phyloP scores from a whole-genome alignment of 306 rosid genomes.

The Pyrus communis region DNA sequence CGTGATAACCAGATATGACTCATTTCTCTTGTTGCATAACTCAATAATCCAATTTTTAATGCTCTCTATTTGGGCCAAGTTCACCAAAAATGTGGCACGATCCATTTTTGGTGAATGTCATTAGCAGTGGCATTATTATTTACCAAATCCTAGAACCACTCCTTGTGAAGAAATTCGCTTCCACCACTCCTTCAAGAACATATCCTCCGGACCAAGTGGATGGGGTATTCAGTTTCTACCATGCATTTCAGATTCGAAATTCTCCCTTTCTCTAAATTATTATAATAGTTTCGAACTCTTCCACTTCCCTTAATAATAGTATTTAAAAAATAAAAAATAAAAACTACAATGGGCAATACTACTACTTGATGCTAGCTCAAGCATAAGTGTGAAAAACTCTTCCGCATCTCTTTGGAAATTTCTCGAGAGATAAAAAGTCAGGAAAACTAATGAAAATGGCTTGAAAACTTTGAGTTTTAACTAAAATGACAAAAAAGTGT shows the following conservation, averaged over 20 bases:
- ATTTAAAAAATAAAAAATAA: no score
- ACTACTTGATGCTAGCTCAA: constrained; percentile 8
- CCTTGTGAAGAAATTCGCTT: not conserved
- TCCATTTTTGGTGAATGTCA: not conserved
- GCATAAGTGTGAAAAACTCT: constrained; percentile 24
- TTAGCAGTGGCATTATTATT: not conserved
- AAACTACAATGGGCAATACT: not conserved
- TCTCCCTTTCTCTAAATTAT: no score
- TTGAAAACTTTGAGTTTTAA: no score
- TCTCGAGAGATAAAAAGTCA: constrained; percentile 12
- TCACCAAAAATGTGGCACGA: constrained; percentile 12
- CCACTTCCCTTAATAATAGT: no score
- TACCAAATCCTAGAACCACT: not conserved
- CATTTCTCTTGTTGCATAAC: constrained; percentile 14
- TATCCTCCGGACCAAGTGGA: constrained; percentile 12
- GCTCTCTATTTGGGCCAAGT: constrained; percentile 21
- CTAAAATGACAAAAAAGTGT: no score
- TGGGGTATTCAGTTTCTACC: no score
- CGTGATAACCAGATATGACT: constrained; percentile 22
- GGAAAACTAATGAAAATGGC: no score
- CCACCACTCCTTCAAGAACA: constrained; percentile 39
- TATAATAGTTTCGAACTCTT: no score
- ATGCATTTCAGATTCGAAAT: no score
- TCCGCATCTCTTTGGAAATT: constrained; percentile 7
- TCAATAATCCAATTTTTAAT: constrained; percentile 15